Evolutionary conservation across 2,329 filamentous ascomycete genomes (phyloP).

Genomic region (Orbilia javanica): DNA sequence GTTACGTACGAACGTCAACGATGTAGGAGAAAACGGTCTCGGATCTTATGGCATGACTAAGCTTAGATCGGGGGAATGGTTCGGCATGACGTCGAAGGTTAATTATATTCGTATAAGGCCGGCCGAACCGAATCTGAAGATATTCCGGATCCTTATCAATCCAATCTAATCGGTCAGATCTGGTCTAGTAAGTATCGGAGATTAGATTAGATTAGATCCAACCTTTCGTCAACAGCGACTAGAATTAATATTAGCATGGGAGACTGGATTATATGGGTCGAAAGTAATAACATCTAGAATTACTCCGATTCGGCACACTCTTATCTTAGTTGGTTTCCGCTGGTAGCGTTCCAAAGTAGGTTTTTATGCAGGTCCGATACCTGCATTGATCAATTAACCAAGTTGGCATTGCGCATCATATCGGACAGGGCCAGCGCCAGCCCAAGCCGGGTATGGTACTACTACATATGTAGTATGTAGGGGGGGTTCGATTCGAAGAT

Average conservation of each 20-base stretch:
- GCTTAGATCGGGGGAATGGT: not conserved
- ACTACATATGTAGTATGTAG: too few relatives aligned
- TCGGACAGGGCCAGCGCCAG: too few relatives aligned
- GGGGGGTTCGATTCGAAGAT: not conserved
- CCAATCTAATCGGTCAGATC: not conserved
- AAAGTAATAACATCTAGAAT: not conserved
- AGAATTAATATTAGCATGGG: too few relatives aligned
- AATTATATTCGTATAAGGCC: not conserved
- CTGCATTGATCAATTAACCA: not conserved
- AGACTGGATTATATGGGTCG: too few relatives aligned
- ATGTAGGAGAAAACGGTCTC: not conserved
- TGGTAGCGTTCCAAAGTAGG: too few relatives aligned
- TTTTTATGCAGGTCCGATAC: not conserved
- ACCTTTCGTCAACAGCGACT: too few relatives aligned
- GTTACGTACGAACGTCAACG: too few relatives aligned
- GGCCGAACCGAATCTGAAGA: not conserved
- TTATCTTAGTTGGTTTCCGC: too few relatives aligned
- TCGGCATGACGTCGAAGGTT: not conserved
- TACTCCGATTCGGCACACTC: not conserved
- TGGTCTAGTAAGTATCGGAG: too few relatives aligned
- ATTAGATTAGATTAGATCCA: not conserved
- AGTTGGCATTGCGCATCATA: too few relatives aligned
- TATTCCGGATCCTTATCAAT: not conserved
- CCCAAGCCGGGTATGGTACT: too few relatives aligned
- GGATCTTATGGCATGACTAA: slow-evolving; percentile 2